These are phyloP conservation scores for Bullera alba DNA, from an alignment of 768 basidiomycete genomes.

Conservation along the genomic window DNA sequence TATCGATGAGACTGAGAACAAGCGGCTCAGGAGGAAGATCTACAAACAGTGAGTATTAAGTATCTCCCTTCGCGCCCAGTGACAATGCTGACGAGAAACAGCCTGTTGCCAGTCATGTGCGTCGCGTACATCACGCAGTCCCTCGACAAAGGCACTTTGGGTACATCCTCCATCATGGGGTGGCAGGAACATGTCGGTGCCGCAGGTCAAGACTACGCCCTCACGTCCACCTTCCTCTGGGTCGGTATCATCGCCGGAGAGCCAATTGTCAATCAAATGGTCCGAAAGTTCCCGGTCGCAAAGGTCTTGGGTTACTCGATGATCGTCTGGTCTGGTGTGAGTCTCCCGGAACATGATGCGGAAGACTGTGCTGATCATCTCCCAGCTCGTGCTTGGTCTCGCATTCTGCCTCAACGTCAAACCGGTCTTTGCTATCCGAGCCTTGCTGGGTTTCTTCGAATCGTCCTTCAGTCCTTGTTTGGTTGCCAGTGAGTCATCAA, in stretches of 20 bases:
- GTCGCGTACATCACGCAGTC: slow-evolving; percentile 22
- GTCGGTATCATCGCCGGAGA: slow-evolving; percentile 10
- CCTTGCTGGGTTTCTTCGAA: slow-evolving; percentile 27
- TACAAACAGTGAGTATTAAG: too few relatives aligned
- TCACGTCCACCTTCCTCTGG: slow-evolving; percentile 11
- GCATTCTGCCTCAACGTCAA: slow-evolving; percentile 12
- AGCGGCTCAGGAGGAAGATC: too few relatives aligned
- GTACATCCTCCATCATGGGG: slow-evolving; percentile 21
- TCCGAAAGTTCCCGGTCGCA: slow-evolving; percentile 14
- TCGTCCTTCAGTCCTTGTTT: slow-evolving; percentile 20
- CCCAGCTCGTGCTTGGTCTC: slow-evolving; percentile 19
- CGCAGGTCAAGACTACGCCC: slow-evolving; percentile 9
- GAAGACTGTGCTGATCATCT: neutral
- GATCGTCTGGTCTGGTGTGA: slow-evolving; percentile 5
- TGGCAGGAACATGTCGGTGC: slow-evolving; percentile 13
- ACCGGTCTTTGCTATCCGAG: slow-evolving; percentile 21
- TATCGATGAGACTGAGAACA: too few relatives aligned
- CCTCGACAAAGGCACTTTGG: neutral
- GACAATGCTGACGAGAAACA: too few relatives aligned
- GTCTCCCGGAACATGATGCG: neutral
- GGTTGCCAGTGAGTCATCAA: slow-evolving; percentile 14
- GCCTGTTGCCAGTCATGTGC: slow-evolving; percentile 12
- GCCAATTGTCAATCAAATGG: slow-evolving; percentile 15
- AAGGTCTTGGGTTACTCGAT: slow-evolving; percentile 11
- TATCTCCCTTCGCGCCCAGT: too few relatives aligned